Conservation (phyloP, 208 protist genomes). For the Porcisia deanei region DNA sequence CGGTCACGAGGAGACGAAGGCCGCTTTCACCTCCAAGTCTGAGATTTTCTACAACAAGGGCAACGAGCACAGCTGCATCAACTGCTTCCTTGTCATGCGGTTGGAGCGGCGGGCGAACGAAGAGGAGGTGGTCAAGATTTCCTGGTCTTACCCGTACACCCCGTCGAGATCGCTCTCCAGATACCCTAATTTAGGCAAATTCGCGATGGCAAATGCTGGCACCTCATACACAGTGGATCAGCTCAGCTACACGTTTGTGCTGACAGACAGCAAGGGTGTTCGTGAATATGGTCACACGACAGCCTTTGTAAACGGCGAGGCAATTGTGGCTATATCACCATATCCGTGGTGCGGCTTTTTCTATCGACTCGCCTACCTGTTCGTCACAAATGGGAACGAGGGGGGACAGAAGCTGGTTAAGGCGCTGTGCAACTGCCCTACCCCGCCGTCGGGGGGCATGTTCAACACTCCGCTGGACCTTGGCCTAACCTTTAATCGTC, state of each 20-base stretch:
- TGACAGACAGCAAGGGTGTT: conserved; percentile 70
- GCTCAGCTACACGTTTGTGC: conserved; percentile 73
- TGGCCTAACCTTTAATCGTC: conserved; percentile 54
- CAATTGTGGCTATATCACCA: conserved; percentile 55
- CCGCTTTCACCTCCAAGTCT: conserved; percentile 29
- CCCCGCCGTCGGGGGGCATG: conserved; percentile 65
- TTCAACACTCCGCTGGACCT: conserved; percentile 48
- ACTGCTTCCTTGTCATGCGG: conserved; percentile 50
- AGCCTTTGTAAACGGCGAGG: conserved; percentile 70
- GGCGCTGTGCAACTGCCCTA: conserved; percentile 45
- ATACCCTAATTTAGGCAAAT: conserved; percentile 69
- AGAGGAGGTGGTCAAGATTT: conserved; percentile 28
- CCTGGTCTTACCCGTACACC: conserved; percentile 64
- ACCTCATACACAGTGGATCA: conserved; percentile 63
- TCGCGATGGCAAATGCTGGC: conserved; percentile 53
- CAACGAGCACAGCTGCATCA: conserved; percentile 52
- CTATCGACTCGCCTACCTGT: conserved; percentile 58
- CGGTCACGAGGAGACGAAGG: conserved; percentile 42
- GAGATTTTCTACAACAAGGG: conserved; percentile 67
- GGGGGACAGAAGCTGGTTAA: conserved; percentile 44
- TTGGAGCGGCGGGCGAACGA: conserved; percentile 22
- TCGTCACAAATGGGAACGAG: conserved; percentile 48
- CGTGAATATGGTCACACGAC: conserved; percentile 78
- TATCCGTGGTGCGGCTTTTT: conserved; percentile 90
- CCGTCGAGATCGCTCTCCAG: conserved; percentile 23